Percentiles rank a stretch among this genome's conserved stretches.
These are phyloP conservation scores for Cutaneotrichosporon mucoides DNA, from an alignment of 1,284 basidiomycete species.

Conservation along the genomic window DNA sequence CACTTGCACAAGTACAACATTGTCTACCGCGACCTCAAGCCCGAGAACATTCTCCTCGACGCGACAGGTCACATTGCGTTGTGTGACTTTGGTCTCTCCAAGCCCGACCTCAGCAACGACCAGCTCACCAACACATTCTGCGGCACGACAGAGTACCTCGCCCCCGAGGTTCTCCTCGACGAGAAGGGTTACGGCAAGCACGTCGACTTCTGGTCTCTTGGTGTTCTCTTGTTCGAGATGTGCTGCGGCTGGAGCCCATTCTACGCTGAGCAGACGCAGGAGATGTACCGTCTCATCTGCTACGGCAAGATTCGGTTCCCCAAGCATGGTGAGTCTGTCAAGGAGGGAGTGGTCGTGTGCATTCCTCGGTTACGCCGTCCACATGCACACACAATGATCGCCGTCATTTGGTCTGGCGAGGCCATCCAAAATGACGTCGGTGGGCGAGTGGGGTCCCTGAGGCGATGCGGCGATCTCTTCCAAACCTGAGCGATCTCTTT, in stretches of 20 bases:
- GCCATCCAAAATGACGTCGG: no score
- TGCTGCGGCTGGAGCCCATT: slow-evolving; percentile 99
- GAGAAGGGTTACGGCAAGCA: slow-evolving; percentile 98
- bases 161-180: slow-evolving; percentile 96
- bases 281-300: slow-evolving; percentile 99
- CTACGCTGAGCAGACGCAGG: slow-evolving; percentile 98
- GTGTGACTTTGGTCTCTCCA: slow-evolving; percentile 95
- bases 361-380: no score
- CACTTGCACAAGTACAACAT: slow-evolving; percentile 97
- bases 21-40: slow-evolving; percentile 93
- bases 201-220: slow-evolving; percentile 98
- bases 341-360: not conserved
- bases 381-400: no score
- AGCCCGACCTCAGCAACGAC: slow-evolving; percentile 87
- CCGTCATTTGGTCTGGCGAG: no score
- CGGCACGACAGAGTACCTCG: slow-evolving; percentile 94
- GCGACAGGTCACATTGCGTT: slow-evolving; percentile 95
- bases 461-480: no score
- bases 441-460: no score
- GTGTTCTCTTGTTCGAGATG: slow-evolving; percentile 92
- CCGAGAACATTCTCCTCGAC: slow-evolving; percentile 94
- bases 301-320: slow-evolving; percentile 97
- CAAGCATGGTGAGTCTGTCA: slow-evolving; percentile 54
- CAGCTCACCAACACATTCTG: slow-evolving; percentile 98
- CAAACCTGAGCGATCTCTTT: no score